Conservation (phyloP, 176 grass and related monocot species). For the Rhipidocladum racemiflorum region DNA sequence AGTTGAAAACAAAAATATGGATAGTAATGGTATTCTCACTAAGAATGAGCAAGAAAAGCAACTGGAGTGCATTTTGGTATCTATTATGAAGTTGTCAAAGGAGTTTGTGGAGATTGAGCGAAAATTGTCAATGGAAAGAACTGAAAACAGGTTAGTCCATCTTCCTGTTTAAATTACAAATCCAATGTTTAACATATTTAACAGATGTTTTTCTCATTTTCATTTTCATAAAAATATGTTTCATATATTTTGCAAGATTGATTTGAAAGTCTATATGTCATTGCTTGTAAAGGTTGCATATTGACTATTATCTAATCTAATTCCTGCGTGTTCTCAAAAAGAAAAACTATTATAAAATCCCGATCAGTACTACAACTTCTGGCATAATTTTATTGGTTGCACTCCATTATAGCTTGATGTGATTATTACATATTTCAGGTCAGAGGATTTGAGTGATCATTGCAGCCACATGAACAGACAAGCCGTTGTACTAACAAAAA, state of each 20-base stretch:
- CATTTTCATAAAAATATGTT: neutral
- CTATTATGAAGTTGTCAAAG: constrained; percentile 74
- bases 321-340: too few relatives aligned
- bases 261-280: neutral
- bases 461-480: constrained; percentile 61
- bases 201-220: neutral
- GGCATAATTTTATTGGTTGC: neutral
- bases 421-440: constrained; percentile 44
- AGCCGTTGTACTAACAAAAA: constrained; percentile 64
- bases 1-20: constrained; percentile 27
- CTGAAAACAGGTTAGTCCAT: constrained; percentile 50
- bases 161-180: neutral
- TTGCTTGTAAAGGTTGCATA: neutral
- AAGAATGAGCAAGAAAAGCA: constrained; percentile 73
- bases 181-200: neutral
- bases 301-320: neutral
- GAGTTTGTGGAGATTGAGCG: constrained; percentile 60
- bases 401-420: neutral
- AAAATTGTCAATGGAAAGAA: constrained; percentile 45
- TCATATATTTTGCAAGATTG: neutral
- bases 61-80: constrained; percentile 55
- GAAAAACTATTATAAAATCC: neutral
- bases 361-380: neutral
- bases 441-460: constrained; percentile 59
- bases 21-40: constrained; percentile 11